Evolutionary conservation across 2,329 filamentous ascomycete species (phyloP).

Genomic region (Escovopsis sp.): DNA sequence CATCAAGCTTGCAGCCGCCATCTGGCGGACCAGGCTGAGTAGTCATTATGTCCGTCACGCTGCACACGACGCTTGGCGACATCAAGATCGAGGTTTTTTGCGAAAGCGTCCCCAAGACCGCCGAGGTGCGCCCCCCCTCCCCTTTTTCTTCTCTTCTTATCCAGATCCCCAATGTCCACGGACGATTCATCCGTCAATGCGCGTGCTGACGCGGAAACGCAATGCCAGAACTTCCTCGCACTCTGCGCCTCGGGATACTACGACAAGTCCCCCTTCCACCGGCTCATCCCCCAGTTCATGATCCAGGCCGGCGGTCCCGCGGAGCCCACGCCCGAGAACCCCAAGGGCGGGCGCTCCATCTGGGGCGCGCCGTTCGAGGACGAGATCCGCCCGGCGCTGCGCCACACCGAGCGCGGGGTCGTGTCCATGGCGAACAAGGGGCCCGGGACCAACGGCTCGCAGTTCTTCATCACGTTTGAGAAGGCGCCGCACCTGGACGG

Average conservation of each 20-base stretch:
- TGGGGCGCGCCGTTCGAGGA: conserved; percentile 64
- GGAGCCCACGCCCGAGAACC: conserved; percentile 38
- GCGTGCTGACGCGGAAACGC: background rate
- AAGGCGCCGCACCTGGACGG: conserved; percentile 70
- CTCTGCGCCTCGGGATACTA: conserved; percentile 72
- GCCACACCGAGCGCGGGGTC: conserved; percentile 53
- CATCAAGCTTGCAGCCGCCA: background rate
- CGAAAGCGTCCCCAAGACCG: conserved; percentile 83
- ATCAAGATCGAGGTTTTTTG: conserved; percentile 96
- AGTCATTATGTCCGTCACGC: conserved; percentile 45
- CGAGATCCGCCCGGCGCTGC: conserved; percentile 58
- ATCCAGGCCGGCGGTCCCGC: conserved; percentile 57
- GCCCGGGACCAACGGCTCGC: conserved; percentile 56
- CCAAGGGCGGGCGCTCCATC: conserved; percentile 58
- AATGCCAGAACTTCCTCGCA: conserved; percentile 64
- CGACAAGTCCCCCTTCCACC: conserved; percentile 61
- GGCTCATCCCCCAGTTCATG: conserved; percentile 70
- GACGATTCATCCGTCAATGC: background rate
- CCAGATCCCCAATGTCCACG: background rate
- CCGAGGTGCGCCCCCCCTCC: conserved; percentile 43
- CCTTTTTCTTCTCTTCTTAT: background rate
- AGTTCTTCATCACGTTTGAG: conserved; percentile 71
- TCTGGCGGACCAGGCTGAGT: background rate
- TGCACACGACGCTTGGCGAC: conserved; percentile 80
- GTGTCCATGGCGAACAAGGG: conserved; percentile 72